A percentile compares a stretch with the other conserved stretches of the same genome.
Evolutionary conservation across 2,329 filamentous ascomycete species (phyloP).

Genomic region (Microsporum ferrugineum): DNA sequence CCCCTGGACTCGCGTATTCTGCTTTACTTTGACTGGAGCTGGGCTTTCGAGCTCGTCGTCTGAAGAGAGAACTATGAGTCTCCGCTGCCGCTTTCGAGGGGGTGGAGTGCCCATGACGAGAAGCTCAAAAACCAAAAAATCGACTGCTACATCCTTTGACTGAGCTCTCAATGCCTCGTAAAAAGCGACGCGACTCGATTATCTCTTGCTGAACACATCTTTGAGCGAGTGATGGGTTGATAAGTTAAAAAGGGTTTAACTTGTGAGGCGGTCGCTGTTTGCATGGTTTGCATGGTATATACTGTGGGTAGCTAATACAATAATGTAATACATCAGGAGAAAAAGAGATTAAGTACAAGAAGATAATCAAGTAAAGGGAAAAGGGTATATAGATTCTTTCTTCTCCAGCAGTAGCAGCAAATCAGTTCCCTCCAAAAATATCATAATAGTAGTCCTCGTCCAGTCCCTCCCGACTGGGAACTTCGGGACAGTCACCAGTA

Average conservation of each 20-base stretch:
- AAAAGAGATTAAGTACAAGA: not conserved
- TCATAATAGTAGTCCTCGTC: constrained; percentile 94
- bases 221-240: not conserved
- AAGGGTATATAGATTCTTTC: constrained; percentile 4
- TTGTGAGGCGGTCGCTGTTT: not conserved
- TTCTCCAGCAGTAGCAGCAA: not conserved
- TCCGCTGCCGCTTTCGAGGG: constrained; percentile 28
- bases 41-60: constrained; percentile 18
- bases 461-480: constrained; percentile 72
- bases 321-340: not conserved
- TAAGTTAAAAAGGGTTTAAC: not conserved
- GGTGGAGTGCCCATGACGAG: constrained; percentile 27
- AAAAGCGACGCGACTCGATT: not conserved
- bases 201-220: not conserved
- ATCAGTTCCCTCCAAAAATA: constrained; percentile 40
- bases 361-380: constrained; percentile 2
- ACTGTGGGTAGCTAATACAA: not conserved
- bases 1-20: not conserved
- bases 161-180: not conserved
- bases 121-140: not conserved
- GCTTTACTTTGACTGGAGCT: not conserved
- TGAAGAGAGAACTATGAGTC: constrained; percentile 21
- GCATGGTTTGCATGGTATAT: not conserved
- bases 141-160: not conserved
- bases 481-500: constrained; percentile 56